Evolutionary conservation across 345 rosid species (phyloP).

Genomic region (Citrus cavaleriei): DNA sequence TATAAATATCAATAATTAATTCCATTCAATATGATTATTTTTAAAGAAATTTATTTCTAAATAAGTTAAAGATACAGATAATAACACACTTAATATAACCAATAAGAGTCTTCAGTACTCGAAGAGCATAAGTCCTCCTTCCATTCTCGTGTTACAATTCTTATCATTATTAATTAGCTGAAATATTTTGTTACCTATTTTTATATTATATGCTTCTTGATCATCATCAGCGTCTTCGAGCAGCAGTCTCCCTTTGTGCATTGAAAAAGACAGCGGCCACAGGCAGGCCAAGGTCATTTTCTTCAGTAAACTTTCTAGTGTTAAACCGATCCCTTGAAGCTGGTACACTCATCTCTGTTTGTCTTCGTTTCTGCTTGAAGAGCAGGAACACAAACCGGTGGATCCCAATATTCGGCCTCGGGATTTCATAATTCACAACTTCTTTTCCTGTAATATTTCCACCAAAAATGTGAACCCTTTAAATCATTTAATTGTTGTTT

Average conservation of each 20-base stretch:
- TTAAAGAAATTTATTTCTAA: not conserved
- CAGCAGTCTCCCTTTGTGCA: constrained; percentile 90
- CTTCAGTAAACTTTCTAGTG: constrained; percentile 68
- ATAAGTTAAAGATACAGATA: not conserved
- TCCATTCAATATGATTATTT: too few relatives aligned
- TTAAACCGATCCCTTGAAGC: constrained; percentile 63
- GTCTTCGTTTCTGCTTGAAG: constrained; percentile 73
- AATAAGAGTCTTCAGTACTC: not conserved
- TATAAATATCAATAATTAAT: too few relatives aligned
- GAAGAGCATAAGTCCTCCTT: too few relatives aligned
- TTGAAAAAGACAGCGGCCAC: constrained; percentile 94
- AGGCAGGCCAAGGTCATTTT: constrained; percentile 71
- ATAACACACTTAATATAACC: not conserved
- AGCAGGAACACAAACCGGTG: constrained; percentile 85
- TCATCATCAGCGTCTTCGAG: constrained; percentile 58
- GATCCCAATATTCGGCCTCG: constrained; percentile 94
- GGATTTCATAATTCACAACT: constrained; percentile 73
- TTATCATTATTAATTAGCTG: not conserved
- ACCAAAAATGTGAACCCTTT: not conserved
- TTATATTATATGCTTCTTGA: not conserved
- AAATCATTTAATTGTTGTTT: not conserved
- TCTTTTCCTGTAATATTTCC: constrained; percentile 53
- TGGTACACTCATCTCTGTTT: constrained; percentile 43
- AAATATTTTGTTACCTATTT: not conserved
- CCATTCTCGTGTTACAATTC: too few relatives aligned